phyloP scores from a whole-genome alignment of 805 yeast species.

The Barnettozyma salicaria region DNA sequence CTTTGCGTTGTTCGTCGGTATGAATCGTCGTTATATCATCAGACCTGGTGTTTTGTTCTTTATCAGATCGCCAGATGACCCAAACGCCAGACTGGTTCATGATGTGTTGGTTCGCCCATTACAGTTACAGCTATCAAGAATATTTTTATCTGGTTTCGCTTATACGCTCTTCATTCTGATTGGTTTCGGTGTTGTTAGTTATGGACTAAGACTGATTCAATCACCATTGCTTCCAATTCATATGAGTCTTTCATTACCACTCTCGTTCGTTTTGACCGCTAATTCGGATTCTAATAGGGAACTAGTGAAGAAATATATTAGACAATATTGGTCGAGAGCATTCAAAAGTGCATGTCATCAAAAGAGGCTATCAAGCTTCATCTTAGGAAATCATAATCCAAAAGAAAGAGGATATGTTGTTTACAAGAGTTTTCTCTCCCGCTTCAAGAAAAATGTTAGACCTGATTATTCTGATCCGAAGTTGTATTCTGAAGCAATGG shows the following conservation, averaged over 20 bases:
- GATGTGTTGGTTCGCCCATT: conserved; percentile 82
- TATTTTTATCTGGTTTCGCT: conserved; percentile 64
- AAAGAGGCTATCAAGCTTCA: conserved; percentile 76
- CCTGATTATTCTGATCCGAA: conserved; percentile 61
- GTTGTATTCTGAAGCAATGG: conserved; percentile 38
- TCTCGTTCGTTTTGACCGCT: neutral
- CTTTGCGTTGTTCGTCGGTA: conserved; percentile 81
- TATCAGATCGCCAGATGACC: conserved; percentile 92
- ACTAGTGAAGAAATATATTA: conserved; percentile 31
- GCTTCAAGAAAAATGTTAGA: conserved; percentile 30
- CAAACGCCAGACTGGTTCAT: conserved; percentile 76
- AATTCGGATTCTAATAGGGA: neutral
- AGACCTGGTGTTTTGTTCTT: conserved; percentile 89
- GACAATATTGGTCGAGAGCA: conserved; percentile 55
- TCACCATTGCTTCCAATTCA: conserved; percentile 20
- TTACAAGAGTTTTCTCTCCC: conserved; percentile 45
- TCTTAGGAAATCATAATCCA: conserved; percentile 54
- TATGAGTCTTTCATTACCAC: neutral
- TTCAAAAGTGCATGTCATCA: conserved; percentile 49
- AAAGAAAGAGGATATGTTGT: conserved; percentile 65
- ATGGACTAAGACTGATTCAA: conserved; percentile 14
- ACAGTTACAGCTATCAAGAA: conserved; percentile 62
- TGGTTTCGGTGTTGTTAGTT: conserved; percentile 55
- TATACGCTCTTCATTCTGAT: conserved; percentile 66
- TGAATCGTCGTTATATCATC: conserved; percentile 65